These are phyloP conservation scores for Cryptosporidium ubiquitum DNA, from an alignment of 169 alveolate genomes.

Conservation along the genomic window DNA sequence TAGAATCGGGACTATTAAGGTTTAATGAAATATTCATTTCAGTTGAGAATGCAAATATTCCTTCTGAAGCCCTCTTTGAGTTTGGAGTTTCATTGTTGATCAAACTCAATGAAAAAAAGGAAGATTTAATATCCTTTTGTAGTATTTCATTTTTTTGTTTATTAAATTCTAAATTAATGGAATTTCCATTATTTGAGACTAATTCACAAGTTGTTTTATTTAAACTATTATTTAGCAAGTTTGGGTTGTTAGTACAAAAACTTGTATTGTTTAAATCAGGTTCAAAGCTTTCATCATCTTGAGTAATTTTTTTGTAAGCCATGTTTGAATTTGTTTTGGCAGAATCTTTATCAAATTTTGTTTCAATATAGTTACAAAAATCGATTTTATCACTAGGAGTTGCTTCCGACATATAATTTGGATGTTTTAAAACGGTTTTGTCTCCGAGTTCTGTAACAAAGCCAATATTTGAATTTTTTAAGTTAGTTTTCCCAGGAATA, in stretches of 20 bases:
- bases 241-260: no score
- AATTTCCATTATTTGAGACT: neutral
- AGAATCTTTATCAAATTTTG: neutral
- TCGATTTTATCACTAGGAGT: neutral
- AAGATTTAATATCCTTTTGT: neutral
- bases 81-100: slow-evolving; percentile 6
- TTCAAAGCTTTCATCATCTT: neutral
- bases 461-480: no score
- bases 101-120: neutral
- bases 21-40: slow-evolving; percentile 7
- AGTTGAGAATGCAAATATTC: slow-evolving; percentile 4
- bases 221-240: no score
- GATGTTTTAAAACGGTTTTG: no score
- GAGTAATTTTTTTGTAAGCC: neutral
- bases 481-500: neutral
- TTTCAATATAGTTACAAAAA: neutral
- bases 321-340: neutral
- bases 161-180: no score
- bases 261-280: neutral
- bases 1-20: neutral
- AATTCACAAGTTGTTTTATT: neutral
- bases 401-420: neutral
- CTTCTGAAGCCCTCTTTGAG: slow-evolving; percentile 14
- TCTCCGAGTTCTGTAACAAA: no score
- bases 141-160: neutral